Evolutionary conservation across 768 basidiomycete genomes (phyloP), one percentile per base, ranked within the genome.

Genomic region (Lactifluus volemus): DNA sequence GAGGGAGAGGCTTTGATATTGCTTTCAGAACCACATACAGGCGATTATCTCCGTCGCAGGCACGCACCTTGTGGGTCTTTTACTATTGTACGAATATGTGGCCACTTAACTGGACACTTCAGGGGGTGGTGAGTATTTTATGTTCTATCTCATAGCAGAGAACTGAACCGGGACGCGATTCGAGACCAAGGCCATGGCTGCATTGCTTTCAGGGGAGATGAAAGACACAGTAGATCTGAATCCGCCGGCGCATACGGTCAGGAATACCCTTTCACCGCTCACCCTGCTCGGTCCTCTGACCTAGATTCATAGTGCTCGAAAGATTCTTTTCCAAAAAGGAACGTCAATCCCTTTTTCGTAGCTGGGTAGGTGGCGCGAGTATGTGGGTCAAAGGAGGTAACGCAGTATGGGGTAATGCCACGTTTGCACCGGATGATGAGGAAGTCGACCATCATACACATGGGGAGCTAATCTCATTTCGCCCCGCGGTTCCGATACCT

Each of bases 141-240:
- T 25, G 12, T 11, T 36, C 25, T 45, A 10, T 41, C 14, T 10
- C 14, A 15, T 39, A 9, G 3, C 21, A 17, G 6, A 45, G 25
- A n/a, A 53, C 14, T 52, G 15, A 39, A 39, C 60, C 5, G 63
- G 38, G 32, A 48, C 53, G 3, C 17, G n/a, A 12, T n/a, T 19
- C 5, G 56, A 90, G 90, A 80, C 90, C 1, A 99, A 98, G 75
- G 89, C 95, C 0, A 94, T 98, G 91, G 74, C 94, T 0, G 95
- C 97, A 0, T 92, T 98, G 70, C 76, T 98, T 44, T 93, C 91
- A 0, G 96, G 96, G 11, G 96, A 98, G 73, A 97, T 98, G 86
- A 87, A 88, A 70, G 92, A 96, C 66, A 95, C 92, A 0, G 90
- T 92, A 5, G 84, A 91, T 69, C 79, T 94, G 75, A 84, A 88